Conservation (phyloP, 106 monocot genomes). For the Platanthera zijinensis region DNA sequence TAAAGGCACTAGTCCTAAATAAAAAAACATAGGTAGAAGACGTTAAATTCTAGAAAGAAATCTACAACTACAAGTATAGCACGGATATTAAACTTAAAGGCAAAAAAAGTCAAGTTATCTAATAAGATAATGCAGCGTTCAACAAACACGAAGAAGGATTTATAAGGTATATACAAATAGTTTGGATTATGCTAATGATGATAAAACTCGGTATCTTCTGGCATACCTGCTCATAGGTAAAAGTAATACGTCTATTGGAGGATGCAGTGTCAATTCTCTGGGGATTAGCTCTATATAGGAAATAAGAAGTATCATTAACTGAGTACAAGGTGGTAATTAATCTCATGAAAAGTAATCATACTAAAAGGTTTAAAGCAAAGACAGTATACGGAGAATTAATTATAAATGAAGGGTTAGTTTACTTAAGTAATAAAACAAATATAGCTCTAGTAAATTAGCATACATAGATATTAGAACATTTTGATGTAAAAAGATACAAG, state of each 20-base stretch:
- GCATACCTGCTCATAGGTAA: constrained; percentile 87
- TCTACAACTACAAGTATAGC: neutral
- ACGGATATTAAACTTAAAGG: neutral
- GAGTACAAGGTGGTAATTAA: neutral
- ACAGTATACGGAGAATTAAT: neutral
- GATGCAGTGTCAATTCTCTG: constrained; percentile 84
- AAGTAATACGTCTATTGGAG: constrained; percentile 72
- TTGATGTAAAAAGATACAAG: neutral
- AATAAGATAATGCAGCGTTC: neutral
- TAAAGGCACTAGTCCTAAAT: neutral
- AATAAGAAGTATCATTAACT: constrained; percentile 9
- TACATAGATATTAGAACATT: neutral
- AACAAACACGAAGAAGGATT: neutral
- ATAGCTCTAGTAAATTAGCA: neutral
- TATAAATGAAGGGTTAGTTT: neutral
- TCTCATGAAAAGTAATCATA: neutral
- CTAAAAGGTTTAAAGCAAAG: neutral
- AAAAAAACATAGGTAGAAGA: neutral
- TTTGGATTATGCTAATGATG: neutral
- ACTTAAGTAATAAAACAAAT: neutral
- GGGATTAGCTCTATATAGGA: constrained; percentile 66
- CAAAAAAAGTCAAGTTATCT: neutral
- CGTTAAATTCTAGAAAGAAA: neutral
- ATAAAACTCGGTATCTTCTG: neutral
- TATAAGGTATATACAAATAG: neutral